Evolutionary conservation across 345 rosid species (phyloP).

Genomic region (Arabidopsis suecica): DNA sequence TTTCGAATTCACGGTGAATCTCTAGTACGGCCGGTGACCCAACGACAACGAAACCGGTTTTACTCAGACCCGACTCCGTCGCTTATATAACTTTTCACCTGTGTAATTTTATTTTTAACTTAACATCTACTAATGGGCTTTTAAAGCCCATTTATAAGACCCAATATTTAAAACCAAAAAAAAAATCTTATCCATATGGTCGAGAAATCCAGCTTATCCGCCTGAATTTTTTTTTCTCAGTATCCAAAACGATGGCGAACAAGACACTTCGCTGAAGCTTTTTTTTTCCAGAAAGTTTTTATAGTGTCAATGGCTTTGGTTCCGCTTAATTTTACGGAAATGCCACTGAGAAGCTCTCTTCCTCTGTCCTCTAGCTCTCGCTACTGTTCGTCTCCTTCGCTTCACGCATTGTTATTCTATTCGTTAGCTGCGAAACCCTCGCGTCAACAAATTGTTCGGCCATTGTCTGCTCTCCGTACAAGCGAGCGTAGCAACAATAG

Average conservation of each 20-base stretch:
- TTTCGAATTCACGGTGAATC: slow-evolving; percentile 35
- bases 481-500: slow-evolving; percentile 45
- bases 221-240: slow-evolving; percentile 29
- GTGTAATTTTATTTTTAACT: neutral
- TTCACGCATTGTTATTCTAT: slow-evolving; percentile 50
- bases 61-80: slow-evolving; percentile 21
- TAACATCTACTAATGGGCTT: neutral
- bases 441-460: slow-evolving; percentile 42
- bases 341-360: slow-evolving; percentile 66
- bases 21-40: slow-evolving; percentile 20
- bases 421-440: slow-evolving; percentile 50
- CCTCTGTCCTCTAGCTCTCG: slow-evolving; percentile 57
- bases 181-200: slow-evolving; percentile 52
- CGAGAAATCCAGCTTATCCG: slow-evolving; percentile 29
- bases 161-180: neutral
- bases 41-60: slow-evolving; percentile 23
- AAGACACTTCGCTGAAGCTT: slow-evolving; percentile 33
- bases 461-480: slow-evolving; percentile 51
- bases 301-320: slow-evolving; percentile 55
- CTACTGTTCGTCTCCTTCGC: slow-evolving; percentile 47
- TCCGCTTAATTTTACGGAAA: slow-evolving; percentile 65
- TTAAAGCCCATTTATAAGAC: slow-evolving; percentile 15
- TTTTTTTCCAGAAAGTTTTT: neutral
- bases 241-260: slow-evolving; percentile 43
- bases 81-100: slow-evolving; percentile 8